Evolutionary conservation across 768 basidiomycete species (phyloP).

Genomic region (Lactarius pseudohatsudake): DNA sequence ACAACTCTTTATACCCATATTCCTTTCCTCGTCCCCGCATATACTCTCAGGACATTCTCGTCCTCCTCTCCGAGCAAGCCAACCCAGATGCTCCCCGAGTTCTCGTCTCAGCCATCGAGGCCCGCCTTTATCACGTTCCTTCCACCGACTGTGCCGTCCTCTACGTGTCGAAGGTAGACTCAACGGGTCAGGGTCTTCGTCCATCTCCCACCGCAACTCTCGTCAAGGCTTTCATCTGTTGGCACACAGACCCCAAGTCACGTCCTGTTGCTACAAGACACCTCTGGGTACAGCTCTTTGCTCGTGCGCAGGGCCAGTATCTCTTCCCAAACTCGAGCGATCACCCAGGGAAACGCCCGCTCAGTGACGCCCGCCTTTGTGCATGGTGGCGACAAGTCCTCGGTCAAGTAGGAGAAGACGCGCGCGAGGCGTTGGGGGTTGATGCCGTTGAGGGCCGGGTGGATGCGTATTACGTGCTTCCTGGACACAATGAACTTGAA

Average conservation of each 20-base stretch:
- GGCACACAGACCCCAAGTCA: slow-evolving; percentile 37
- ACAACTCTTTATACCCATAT: slow-evolving; percentile 71
- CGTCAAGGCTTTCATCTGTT: slow-evolving; percentile 59
- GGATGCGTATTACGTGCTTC: slow-evolving; percentile 61
- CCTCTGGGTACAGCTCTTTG: slow-evolving; percentile 35
- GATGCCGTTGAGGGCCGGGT: slow-evolving; percentile 32
- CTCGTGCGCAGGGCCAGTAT: slow-evolving; percentile 92
- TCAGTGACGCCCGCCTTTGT: slow-evolving; percentile 78
- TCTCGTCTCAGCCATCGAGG: slow-evolving; percentile 73
- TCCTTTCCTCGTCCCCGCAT: slow-evolving; percentile 63
- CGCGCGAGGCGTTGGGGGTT: slow-evolving; percentile 31
- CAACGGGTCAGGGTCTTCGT: slow-evolving; percentile 69
- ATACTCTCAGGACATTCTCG: slow-evolving; percentile 74
- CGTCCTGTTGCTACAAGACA: slow-evolving; percentile 3
- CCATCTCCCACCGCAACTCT: slow-evolving; percentile 73
- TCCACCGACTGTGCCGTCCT: slow-evolving; percentile 2
- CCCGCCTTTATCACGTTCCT: slow-evolving; percentile 44
- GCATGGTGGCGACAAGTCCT: slow-evolving; percentile 91
- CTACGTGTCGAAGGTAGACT: slow-evolving; percentile 93
- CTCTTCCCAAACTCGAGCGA: slow-evolving; percentile 88
- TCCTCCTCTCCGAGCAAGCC: slow-evolving; percentile 68
- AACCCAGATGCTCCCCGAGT: slow-evolving; percentile 51
- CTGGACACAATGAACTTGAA: slow-evolving; percentile 68
- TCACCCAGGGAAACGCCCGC: slow-evolving; percentile 63
- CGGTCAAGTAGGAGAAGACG: slow-evolving; percentile 49